Conservation (phyloP, 2,329 filamentous ascomycete species). For the Drechslerella coelobrocha region DNA sequence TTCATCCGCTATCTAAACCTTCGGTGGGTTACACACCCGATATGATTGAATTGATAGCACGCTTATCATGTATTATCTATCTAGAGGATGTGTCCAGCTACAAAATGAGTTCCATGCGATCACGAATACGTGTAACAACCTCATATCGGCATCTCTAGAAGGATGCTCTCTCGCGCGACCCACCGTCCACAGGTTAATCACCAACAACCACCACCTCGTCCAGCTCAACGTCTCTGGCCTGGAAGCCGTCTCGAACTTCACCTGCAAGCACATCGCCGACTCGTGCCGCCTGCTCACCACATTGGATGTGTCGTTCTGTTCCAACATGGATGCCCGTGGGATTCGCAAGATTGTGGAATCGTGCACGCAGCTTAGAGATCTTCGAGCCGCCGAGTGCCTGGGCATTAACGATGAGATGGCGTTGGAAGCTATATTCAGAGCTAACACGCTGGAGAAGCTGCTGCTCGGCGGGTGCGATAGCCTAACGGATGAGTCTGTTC, state of each 20-base stretch:
- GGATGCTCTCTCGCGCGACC: constrained; percentile 80
- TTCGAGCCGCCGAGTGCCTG: constrained; percentile 80
- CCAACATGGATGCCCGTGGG: constrained; percentile 78
- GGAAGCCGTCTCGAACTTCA: constrained; percentile 77
- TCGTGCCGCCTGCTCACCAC: constrained; percentile 81
- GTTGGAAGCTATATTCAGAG: constrained; percentile 75
- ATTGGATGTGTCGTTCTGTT: constrained; percentile 93
- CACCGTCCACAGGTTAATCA: constrained; percentile 77
- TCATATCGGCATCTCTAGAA: constrained; percentile 86
- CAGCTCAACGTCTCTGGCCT: constrained; percentile 87
- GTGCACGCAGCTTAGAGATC: constrained; percentile 76
- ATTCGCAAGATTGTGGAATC: constrained; percentile 74
- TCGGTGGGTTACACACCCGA: constrained; percentile 58
- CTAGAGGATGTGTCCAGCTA: constrained; percentile 82
- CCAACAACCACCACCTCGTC: constrained; percentile 76
- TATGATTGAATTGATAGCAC: not conserved
- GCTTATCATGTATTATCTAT: constrained; percentile 8
- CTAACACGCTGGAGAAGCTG: constrained; percentile 82
- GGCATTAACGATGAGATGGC: constrained; percentile 79
- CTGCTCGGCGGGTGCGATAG: constrained; percentile 80
- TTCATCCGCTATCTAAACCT: constrained; percentile 92
- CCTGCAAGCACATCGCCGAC: constrained; percentile 83
- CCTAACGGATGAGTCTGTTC: constrained; percentile 75
- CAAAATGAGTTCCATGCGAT: constrained; percentile 82
- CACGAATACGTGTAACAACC: constrained; percentile 82